These are phyloP conservation scores for Tylopilus balloui DNA, from an alignment of 768 basidiomycete genomes.

Conservation along the genomic window DNA sequence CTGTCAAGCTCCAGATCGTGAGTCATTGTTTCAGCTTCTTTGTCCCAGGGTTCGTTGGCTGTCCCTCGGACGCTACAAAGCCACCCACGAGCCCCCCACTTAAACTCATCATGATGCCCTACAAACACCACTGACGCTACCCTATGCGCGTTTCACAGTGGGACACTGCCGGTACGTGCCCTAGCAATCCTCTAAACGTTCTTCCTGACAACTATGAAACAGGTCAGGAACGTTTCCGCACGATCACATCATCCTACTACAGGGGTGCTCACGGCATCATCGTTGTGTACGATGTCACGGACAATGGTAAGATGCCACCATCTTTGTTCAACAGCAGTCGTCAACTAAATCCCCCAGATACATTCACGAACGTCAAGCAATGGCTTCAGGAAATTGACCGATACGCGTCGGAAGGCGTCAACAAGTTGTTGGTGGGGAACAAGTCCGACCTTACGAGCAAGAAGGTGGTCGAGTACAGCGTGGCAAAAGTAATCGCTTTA, in stretches of 20 bases:
- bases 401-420: constrained; percentile 97
- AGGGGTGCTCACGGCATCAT: constrained; percentile 98
- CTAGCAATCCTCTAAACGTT: neutral
- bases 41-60: neutral
- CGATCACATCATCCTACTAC: constrained; percentile 99
- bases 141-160: constrained; percentile 46
- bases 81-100: neutral
- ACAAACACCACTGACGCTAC: constrained; percentile 11
- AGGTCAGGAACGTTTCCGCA: constrained; percentile 98
- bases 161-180: constrained; percentile 84
- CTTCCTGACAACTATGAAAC: constrained; percentile 8
- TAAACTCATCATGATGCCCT: neutral
- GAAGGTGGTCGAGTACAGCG: constrained; percentile 89
- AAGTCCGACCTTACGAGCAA: constrained; percentile 98
- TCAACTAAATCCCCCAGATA: constrained; percentile 50
- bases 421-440: constrained; percentile 98
- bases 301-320: constrained; percentile 57
- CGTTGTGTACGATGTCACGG: constrained; percentile 97
- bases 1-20: constrained; percentile 97
- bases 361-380: constrained; percentile 93
- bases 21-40: constrained; percentile 32
- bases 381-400: constrained; percentile 92
- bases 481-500: constrained; percentile 62
- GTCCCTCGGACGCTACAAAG: neutral
- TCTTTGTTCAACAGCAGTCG: neutral